Conservation (phyloP, 352 stramenopile genomes). For the Pythium utonaiense region DNA sequence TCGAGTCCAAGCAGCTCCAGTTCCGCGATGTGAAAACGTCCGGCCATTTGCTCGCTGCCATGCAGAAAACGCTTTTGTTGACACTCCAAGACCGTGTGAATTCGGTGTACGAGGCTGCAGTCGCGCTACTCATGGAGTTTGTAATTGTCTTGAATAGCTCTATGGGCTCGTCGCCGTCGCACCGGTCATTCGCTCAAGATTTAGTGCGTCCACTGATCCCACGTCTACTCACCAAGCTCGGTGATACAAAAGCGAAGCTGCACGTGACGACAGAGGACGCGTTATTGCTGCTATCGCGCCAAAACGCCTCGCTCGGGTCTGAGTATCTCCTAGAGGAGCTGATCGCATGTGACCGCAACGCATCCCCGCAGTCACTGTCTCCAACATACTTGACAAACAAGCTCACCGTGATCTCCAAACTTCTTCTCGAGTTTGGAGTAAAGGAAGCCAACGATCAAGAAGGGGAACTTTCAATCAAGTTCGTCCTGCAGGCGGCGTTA, state of each 20-base stretch:
- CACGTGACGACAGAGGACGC: conserved; percentile 76
- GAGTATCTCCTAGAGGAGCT: conserved; percentile 78
- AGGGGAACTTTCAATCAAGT: conserved; percentile 48
- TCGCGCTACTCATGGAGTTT: conserved; percentile 71
- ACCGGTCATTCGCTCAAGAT: conserved; percentile 29
- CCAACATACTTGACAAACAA: conserved; percentile 69
- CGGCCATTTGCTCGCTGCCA: conserved; percentile 27
- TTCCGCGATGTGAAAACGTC: conserved; percentile 31
- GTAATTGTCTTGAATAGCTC: conserved; percentile 49
- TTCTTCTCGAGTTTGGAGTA: conserved; percentile 75
- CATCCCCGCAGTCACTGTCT: conserved; percentile 46
- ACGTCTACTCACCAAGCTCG: conserved; percentile 66
- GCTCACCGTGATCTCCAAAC: conserved; percentile 61
- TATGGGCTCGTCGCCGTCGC: conserved; percentile 10
- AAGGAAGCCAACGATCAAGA: conserved; percentile 42
- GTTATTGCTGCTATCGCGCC: conserved; percentile 62
- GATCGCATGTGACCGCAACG: conserved; percentile 60
- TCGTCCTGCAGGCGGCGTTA: conserved; percentile 62
- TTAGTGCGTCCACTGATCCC: conserved; percentile 64
- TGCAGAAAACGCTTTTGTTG: conserved; percentile 55
- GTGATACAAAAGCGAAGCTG: conserved; percentile 66
- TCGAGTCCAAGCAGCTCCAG: conserved; percentile 48
- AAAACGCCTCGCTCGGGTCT: conserved; percentile 48
- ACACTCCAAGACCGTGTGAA: conserved; percentile 77
- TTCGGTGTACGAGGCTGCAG: conserved; percentile 67